Base-by-base conservation (phyloP, 2,329 filamentous ascomycete genomes). In the Diaporthe capsici region DNA sequence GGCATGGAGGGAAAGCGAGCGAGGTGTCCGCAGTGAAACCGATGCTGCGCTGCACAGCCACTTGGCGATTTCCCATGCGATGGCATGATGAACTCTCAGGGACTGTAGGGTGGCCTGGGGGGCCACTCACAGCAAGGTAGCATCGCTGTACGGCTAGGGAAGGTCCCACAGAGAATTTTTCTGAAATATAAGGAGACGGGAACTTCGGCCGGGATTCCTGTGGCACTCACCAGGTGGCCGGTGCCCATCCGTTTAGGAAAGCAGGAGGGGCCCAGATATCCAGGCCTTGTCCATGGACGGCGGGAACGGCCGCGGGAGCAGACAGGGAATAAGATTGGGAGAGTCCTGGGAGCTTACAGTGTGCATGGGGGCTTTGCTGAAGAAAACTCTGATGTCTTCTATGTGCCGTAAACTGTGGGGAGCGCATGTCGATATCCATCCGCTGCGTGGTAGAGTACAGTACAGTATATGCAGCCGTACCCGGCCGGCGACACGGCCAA, bases 141-240 rank as follows among this genome's bases (percentile, higher is more conserved):
- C 63, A 68, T 68, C 47, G 63, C 31, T 15, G 63, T 51, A 68
- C 63, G 63, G 63, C 47, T 68, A 68, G 39, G 63, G 63, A 68
- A 68, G 63, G 63, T 68, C 63, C 63, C 63, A 53, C 63, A 68
- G 63, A 68, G 63, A 68, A 68, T 68, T 68, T 68, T 68, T 39
- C 63, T 68, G n/a, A 68, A 28, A 53, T 68, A 37, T 53, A 25
- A 51, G 31, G 63, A 68, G 63, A 68, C 63, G 63, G 63, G 63
- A 68, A 68, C 47, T 68, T 68, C 47, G 34, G 63, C 63, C 63
- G 22, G 63, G 44, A n/a, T 53, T 68, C 47, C 47, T 53, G 63
- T 39, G 63, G 47, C 63, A 68, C 63, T 37, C 49, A 68, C 22
- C 63, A 13, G 47, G 47, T 20, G 31, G 47, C 47, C 47, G 63